Percentiles rank a stretch among this genome's conserved stretches.
These are phyloP conservation scores for Rhynchospora pubera DNA, from an alignment of 176 grass and related monocot species.

Conservation along the genomic window DNA sequence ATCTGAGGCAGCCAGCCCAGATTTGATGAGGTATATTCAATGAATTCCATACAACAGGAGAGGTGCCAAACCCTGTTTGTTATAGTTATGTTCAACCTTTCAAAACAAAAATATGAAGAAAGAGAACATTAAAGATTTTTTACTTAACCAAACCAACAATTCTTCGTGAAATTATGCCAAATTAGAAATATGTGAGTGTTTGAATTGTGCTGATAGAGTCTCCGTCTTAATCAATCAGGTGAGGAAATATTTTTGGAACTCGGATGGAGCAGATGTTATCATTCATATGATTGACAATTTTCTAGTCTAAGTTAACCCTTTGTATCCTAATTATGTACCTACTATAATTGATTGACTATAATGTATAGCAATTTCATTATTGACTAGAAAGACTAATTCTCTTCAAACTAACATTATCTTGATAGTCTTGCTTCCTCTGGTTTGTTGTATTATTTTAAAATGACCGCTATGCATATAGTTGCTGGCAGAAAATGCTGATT, in stretches of 20 bases:
- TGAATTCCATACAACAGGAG: background rate
- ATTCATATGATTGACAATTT: constrained; percentile 96
- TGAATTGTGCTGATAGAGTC: background rate
- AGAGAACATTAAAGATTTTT: background rate
- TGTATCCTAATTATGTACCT: background rate
- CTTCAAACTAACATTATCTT: background rate
- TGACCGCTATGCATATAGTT: background rate
- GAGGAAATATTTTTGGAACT: constrained; percentile 58
- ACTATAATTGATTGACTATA: background rate
- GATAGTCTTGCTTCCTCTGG: background rate
- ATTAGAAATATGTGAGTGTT: background rate
- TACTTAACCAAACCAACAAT: background rate
- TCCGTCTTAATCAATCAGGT: constrained; percentile 40
- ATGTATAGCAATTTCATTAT: background rate
- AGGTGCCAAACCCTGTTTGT: background rate
- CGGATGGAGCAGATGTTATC: constrained; percentile 77
- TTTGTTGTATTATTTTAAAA: background rate
- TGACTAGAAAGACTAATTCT: background rate
- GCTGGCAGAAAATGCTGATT: background rate
- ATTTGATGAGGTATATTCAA: background rate
- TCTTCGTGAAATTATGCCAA: background rate
- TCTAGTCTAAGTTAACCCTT: constrained; percentile 32
- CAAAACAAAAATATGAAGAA: background rate
- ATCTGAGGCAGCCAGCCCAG: background rate
- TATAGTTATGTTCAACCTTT: background rate